phyloP scores from a whole-genome alignment of 371 early-diverging fungal genomes.

The Parasitella parasitica region DNA sequence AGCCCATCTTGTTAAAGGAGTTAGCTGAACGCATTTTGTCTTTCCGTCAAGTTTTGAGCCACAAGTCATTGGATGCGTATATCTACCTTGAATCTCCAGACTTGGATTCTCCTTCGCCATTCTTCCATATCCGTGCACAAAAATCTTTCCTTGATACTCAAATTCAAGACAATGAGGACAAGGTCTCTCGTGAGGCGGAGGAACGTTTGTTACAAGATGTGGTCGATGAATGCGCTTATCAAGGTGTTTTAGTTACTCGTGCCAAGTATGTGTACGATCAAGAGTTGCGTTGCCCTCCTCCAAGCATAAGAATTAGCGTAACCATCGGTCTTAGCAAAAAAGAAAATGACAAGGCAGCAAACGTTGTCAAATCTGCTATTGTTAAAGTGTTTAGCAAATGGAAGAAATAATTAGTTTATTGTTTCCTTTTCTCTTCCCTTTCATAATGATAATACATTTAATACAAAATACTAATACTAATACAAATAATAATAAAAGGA shows the following conservation, averaged over 20 bases:
- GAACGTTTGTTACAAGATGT: constrained; percentile 79
- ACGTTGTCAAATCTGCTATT: constrained; percentile 58
- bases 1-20: constrained; percentile 39
- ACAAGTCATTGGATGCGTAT: constrained; percentile 43
- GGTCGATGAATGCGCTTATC: constrained; percentile 72
- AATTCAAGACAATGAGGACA: constrained; percentile 19
- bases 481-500: background rate
- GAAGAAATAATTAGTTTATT: constrained; percentile 31
- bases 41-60: constrained; percentile 39
- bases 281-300: constrained; percentile 71
- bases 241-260: constrained; percentile 81
- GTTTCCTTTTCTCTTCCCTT: background rate
- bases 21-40: constrained; percentile 36
- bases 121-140: constrained; percentile 71
- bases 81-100: constrained; percentile 51
- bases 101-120: constrained; percentile 55
- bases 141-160: constrained; percentile 41
- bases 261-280: constrained; percentile 87
- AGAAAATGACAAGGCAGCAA: constrained; percentile 85
- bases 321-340: constrained; percentile 75
- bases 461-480: background rate
- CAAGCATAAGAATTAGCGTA: constrained; percentile 83
- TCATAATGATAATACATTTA: background rate
- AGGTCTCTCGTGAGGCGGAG: constrained; percentile 55
- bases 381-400: constrained; percentile 55